Percentiles rank a stretch among this genome's conserved stretches.
These are phyloP conservation scores for Wallacemonas sp. DNA, from an alignment of 208 protist species.

Conservation along the genomic window DNA sequence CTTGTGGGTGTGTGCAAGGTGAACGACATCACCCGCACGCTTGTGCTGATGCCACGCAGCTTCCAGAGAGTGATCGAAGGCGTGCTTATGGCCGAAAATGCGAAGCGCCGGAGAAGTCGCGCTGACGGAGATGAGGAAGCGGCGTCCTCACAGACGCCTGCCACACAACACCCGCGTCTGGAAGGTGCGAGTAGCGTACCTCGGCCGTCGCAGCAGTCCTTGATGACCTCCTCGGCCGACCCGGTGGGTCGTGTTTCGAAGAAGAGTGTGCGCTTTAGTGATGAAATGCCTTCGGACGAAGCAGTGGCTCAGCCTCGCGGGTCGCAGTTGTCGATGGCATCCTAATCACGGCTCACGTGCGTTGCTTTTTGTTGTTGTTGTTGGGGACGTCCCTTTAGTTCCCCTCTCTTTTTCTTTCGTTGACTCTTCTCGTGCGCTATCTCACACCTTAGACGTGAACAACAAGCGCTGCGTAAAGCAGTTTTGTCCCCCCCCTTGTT, in stretches of 20 bases:
- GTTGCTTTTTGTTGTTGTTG: no score
- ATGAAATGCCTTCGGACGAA: conserved; percentile 15
- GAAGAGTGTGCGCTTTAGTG: conserved; percentile 46
- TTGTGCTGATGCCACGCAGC: conserved; percentile 95
- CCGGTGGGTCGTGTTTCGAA: conserved; percentile 6
- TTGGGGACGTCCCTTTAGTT: no score
- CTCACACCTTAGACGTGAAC: no score
- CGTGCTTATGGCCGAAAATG: conserved; percentile 9
- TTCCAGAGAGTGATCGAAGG: conserved; percentile 52
- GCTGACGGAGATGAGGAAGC: not conserved
- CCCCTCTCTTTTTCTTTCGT: no score
- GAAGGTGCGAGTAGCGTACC: not conserved
- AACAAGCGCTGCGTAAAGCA: no score
- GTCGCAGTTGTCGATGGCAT: conserved; percentile 8
- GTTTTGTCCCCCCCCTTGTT: no score
- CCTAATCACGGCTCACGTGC: not conserved
- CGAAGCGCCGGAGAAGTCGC: conserved; percentile 13
- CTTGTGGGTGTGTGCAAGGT: conserved; percentile 99
- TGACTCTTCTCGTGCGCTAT: no score
- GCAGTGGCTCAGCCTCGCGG: not conserved
- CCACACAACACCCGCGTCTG: not conserved
- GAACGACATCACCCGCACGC: conserved; percentile 96
- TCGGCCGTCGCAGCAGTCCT: not conserved
- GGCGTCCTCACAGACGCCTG: conserved; percentile 10
- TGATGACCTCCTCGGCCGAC: not conserved